Evolutionary conservation across 495 filamentous ascomycete species (phyloP), one percentile per base, ranked within the genome.

Genomic region (Articulospora tetracladia): DNA sequence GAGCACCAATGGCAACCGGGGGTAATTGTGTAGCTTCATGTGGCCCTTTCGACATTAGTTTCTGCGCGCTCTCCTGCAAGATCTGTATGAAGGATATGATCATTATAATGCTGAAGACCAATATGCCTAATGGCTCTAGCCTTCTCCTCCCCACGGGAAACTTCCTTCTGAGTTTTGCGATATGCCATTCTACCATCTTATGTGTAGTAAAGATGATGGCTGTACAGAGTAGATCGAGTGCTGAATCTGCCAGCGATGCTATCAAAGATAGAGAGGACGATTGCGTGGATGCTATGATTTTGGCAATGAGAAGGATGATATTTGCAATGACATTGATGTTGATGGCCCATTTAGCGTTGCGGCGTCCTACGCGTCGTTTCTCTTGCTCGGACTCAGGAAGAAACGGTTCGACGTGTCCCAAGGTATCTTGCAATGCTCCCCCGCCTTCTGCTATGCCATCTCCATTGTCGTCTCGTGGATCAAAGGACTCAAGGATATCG

Each of bases 31-130:
- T 64, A 3, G 65, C 64, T 47, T 70, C 66, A 47, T 73, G 68
- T 17, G 53, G 53, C 2, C 54, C 60, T 20, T 67, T 60, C 0
- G 76, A 72, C 12, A 79, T 59, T 32, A 80, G 49, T 52, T 76
- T 77, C 39, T 70, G 53, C 2, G 76, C 73, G 3, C 73, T 75
- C 67, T 79, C 77, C 62, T 80, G 67, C 53, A 80, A 61, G 52
- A 80, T 74, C 56, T 79, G 75, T 3, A 76, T 32, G 53, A 80
- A 80, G 11, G 77, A 77, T 8, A 80, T 68, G 15, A 80, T 73
- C 78, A 81, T 81, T 59, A 81, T 79, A 55, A 81, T 70, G 4
- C 71, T 73, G 66, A 80, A 80, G 32, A 81, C 77, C n/a, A 81
- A 66, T 10, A 81, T 75, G 1, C 78, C 78, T 20, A 80, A 70